Evolutionary conservation across 1,284 basidiomycete species (phyloP).

Genomic region (Polyporus tsugae): DNA sequence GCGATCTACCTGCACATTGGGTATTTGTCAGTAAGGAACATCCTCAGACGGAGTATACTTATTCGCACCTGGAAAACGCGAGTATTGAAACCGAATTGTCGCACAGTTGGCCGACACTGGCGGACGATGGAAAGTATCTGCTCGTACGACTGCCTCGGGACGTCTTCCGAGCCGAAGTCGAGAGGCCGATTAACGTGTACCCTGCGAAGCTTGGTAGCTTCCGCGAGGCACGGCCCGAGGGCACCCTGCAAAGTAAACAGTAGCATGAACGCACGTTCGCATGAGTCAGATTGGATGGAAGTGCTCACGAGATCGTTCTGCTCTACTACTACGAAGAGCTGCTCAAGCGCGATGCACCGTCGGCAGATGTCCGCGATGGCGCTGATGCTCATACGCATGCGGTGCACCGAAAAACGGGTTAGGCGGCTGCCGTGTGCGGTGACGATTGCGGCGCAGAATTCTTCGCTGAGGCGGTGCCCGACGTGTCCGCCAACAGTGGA

Average conservation of each 20-base stretch:
- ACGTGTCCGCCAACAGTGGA: slow-evolving; percentile 59
- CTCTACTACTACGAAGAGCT: slow-evolving; percentile 67
- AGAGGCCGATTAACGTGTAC: slow-evolving; percentile 62
- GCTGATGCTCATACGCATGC: slow-evolving; percentile 60
- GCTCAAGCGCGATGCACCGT: slow-evolving; percentile 59
- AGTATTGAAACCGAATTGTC: slow-evolving; percentile 49
- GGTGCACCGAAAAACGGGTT: slow-evolving; percentile 67
- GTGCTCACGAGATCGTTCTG: slow-evolving; percentile 53
- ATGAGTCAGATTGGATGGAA: neutral
- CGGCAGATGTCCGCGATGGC: slow-evolving; percentile 63
- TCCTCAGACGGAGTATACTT: neutral
- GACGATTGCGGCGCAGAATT: slow-evolving; percentile 61
- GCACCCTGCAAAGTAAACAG: slow-evolving; percentile 45
- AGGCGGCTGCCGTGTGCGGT: slow-evolving; percentile 57
- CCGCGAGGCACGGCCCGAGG: slow-evolving; percentile 40
- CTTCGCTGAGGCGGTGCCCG: slow-evolving; percentile 49
- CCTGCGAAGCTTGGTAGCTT: slow-evolving; percentile 51
- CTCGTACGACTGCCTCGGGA: slow-evolving; percentile 33
- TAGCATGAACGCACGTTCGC: neutral
- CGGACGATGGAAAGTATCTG: slow-evolving; percentile 39
- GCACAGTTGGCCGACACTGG: slow-evolving; percentile 41
- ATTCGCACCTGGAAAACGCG: slow-evolving; percentile 57
- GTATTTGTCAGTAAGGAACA: neutral
- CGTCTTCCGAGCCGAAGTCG: slow-evolving; percentile 41
- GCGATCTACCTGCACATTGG: slow-evolving; percentile 55